Percentiles rank a stretch among this genome's conserved stretches.
Conservation (phyloP, 228 moss, liverwort and hornwort genomes). For the Sphagnum magellanicum region DNA sequence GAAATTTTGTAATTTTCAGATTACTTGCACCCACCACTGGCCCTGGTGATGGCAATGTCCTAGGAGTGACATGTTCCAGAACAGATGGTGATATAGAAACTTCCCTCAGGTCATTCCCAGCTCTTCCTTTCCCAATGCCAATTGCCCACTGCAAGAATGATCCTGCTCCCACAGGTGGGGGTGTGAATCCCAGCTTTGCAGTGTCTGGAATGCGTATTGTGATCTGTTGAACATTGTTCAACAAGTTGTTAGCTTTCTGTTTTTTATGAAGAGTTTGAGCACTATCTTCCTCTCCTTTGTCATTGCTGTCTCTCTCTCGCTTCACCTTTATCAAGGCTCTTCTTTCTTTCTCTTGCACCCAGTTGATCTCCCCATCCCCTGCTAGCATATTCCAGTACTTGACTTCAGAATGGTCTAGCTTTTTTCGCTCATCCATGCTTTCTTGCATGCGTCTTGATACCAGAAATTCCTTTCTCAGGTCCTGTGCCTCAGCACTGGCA, state of each 20-base stretch:
- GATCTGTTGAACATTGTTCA: background rate
- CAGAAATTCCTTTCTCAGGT: background rate
- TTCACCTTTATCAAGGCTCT: conserved; percentile 1
- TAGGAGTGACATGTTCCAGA: no score
- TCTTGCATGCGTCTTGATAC: background rate
- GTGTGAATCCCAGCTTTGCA: background rate
- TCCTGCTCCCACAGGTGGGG: background rate
- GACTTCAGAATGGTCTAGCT: conserved; percentile 2
- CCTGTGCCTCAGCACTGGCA: background rate
- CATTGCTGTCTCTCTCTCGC: background rate
- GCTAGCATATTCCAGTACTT: conserved; percentile 6
- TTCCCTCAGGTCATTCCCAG: background rate
- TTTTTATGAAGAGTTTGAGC: background rate
- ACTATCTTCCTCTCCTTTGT: background rate
- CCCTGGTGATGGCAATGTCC: background rate
- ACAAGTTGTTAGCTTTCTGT: background rate
- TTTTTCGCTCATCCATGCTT: background rate
- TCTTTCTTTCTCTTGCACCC: conserved; percentile 4
- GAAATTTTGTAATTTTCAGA: background rate
- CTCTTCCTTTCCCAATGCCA: conserved; percentile 4
- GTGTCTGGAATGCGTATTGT: background rate
- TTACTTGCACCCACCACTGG: background rate
- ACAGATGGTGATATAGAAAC: background rate
- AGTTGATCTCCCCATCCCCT: background rate
- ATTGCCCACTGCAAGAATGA: conserved; percentile 5